These are phyloP conservation scores for Kluyveromyces starmeri DNA, from an alignment of 805 yeast genomes.

Conservation along the genomic window DNA sequence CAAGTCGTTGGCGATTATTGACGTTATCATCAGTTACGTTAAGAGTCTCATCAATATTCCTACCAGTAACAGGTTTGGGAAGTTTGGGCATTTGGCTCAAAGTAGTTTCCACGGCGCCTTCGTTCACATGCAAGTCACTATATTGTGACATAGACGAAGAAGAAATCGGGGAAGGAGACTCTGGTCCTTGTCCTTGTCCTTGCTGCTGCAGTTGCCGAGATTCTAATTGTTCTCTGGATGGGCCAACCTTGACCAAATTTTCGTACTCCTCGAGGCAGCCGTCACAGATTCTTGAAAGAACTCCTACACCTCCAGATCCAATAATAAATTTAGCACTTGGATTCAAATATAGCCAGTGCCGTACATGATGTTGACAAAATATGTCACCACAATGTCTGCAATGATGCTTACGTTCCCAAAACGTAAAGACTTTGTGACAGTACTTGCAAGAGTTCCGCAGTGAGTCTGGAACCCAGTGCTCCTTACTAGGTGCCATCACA, in stretches of 20 bases:
- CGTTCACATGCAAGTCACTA: neutral
- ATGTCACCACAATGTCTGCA: constrained; percentile 81
- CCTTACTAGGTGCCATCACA: constrained; percentile 38
- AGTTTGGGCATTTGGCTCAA: neutral
- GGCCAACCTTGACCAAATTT: constrained; percentile 31
- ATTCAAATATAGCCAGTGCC: constrained; percentile 46
- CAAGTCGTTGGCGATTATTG: constrained; percentile 30
- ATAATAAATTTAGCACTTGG: constrained; percentile 55
- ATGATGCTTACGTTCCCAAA: constrained; percentile 73
- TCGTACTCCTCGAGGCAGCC: constrained; percentile 56
- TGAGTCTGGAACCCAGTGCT: constrained; percentile 71
- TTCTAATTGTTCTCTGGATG: constrained; percentile 3
- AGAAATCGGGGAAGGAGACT: neutral
- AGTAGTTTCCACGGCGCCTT: neutral
- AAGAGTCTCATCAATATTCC: constrained; percentile 2
- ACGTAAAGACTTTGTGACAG: constrained; percentile 63
- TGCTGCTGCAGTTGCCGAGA: constrained; percentile 2
- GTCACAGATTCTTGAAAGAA: constrained; percentile 60
- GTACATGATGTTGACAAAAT: constrained; percentile 61
- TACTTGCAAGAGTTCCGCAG: constrained; percentile 53
- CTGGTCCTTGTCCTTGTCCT: too few relatives aligned
- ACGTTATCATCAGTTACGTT: constrained; percentile 6
- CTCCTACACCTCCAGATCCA: constrained; percentile 52
- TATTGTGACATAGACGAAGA: neutral
- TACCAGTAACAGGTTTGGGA: constrained; percentile 4